phyloP scores from a whole-genome alignment of 2,329 filamentous ascomycete genomes.

The Blastomyces parvus region DNA sequence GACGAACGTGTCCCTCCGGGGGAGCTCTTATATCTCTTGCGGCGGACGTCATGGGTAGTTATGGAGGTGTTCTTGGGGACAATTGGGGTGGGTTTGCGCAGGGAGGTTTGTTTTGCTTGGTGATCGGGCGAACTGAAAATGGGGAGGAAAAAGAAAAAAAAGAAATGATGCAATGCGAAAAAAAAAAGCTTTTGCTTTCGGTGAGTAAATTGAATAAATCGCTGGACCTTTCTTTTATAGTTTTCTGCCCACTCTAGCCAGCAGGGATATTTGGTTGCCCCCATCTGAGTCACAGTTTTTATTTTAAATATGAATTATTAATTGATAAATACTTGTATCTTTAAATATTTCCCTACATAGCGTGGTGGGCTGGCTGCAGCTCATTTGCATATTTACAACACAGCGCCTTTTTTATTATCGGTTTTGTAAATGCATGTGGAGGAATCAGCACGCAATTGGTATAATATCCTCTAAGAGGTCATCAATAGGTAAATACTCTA shows the following conservation, averaged over 20 bases:
- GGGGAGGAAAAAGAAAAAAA: neutral
- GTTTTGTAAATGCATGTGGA: neutral
- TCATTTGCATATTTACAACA: neutral
- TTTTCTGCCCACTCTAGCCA: conserved; percentile 8
- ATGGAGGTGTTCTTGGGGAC: neutral
- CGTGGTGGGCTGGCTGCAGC: no score
- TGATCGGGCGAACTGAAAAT: neutral
- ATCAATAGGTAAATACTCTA: neutral
- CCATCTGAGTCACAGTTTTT: neutral
- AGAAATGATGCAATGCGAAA: neutral
- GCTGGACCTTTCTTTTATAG: neutral
- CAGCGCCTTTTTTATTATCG: neutral
- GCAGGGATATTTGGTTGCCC: neutral
- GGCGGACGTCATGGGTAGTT: conserved; percentile 22
- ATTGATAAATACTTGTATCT: no score
- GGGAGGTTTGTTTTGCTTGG: neutral
- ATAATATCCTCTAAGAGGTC: neutral
- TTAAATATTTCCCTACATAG: no score
- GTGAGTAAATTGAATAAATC: neutral
- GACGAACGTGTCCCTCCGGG: conserved; percentile 28
- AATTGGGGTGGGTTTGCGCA: conserved; percentile 9
- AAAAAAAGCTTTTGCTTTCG: neutral
- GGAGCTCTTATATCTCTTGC: conserved; percentile 29
- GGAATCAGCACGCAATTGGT: neutral
- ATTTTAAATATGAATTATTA: neutral